Base-by-base conservation (phyloP, 768 basidiomycete genomes). In the Tephrocybe sp. region DNA sequence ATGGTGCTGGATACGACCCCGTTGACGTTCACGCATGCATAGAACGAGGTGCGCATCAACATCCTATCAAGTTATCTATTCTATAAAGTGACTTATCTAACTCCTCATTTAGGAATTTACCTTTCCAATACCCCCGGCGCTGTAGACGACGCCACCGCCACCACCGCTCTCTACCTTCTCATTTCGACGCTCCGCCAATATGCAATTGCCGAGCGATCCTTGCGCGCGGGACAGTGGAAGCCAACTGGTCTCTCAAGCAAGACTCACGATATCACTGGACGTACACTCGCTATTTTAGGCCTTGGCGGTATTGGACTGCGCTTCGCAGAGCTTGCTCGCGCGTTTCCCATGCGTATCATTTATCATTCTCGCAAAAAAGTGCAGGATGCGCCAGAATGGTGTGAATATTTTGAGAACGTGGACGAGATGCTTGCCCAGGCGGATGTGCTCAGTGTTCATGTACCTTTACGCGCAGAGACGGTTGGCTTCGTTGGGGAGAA, bases 1-100 rank as follows among this genome's bases (percentile, higher is more conserved):
- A 94, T 49, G 94, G 93, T 10, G 92, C 94, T 0, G 92, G 94
- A 0, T 97, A 97, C 63, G 92, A 97, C 63, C 83, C 85, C 53
- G 86, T 95, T 55, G 87, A 94, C 60, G 81, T 93, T 13, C 65
- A 69, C 6, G 86, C 85, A 3, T 86, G 86, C 65, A 88, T 80
- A 60, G 79, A 75, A 9, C 77, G 77, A 65, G 88, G 90, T 87
- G 57, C 15, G 65, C 55, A 15, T 37, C 10, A 19, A 3, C 40
- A 12, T 39, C 23, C 37, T 31, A 39, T 27, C 22, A 31, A n/a
- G 15, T 19, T 38, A 18, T 38, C n/a, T n/a, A n/a, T 19, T 16
- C 10, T 7, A 36, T 21, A 12, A 15, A 25, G 19, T 34, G 25
- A 12, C 42, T 30, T 42, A 54, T 13, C 36, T 45, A 22, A 40